These are phyloP conservation scores for Plantago rigida DNA, from an alignment of 305 asterid species.

Conservation along the genomic window DNA sequence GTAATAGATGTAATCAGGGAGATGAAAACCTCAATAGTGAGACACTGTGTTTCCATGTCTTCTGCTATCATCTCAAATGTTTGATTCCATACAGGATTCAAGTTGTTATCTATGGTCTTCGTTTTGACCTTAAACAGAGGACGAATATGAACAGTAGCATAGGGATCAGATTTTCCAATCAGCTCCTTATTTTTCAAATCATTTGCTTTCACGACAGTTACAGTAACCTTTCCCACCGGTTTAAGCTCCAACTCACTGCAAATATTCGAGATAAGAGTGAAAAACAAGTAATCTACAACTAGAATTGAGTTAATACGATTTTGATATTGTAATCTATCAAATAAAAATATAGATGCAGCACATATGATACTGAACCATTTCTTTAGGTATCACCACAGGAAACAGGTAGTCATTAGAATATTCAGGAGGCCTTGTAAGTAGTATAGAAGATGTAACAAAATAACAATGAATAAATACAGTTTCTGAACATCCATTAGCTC, in stretches of 20 bases:
- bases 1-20: slow-evolving; percentile 21
- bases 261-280: slow-evolving; percentile 21
- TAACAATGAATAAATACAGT: background rate
- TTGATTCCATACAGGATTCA: slow-evolving; percentile 86
- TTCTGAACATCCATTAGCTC: slow-evolving; percentile 2
- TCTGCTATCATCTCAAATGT: slow-evolving; percentile 66
- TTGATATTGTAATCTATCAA: background rate
- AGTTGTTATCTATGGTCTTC: slow-evolving; percentile 76
- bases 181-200: slow-evolving; percentile 82
- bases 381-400: background rate
- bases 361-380: background rate
- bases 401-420: too few relatives aligned
- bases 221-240: slow-evolving; percentile 78
- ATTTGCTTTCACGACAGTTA: slow-evolving; percentile 57
- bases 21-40: slow-evolving; percentile 59
- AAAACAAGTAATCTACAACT: slow-evolving; percentile 1
- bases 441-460: background rate
- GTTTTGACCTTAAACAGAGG: slow-evolving; percentile 89
- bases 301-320: background rate
- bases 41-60: slow-evolving; percentile 94
- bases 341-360: background rate
- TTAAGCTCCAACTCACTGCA: slow-evolving; percentile 94
- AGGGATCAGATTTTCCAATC: slow-evolving; percentile 96
- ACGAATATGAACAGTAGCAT: slow-evolving; percentile 57
- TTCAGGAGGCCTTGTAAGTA: background rate